Evolutionary conservation across 2,329 filamentous ascomycete species (phyloP).

Genomic region (Nemania sp.): DNA sequence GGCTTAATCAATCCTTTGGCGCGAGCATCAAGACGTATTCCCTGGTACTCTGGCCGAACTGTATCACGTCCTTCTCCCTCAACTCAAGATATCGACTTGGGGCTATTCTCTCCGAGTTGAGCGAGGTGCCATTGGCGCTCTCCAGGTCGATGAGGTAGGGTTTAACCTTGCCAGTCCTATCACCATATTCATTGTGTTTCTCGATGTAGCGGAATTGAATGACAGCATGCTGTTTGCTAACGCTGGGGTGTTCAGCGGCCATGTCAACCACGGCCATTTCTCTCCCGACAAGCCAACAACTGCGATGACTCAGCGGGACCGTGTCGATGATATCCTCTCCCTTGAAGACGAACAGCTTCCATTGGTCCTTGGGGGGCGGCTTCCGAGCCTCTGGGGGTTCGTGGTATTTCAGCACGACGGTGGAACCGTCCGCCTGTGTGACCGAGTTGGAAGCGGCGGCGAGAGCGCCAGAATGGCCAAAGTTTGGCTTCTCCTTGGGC

Average conservation of each 20-base stretch:
- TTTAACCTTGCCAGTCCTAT: constrained; percentile 76
- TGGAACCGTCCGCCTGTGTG: constrained; percentile 72
- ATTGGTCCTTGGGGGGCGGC: constrained; percentile 74
- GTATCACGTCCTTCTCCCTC: constrained; percentile 84
- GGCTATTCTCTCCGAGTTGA: constrained; percentile 78
- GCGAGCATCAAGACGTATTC: constrained; percentile 96
- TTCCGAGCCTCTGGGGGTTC: constrained; percentile 93
- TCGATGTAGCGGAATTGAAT: constrained; percentile 89
- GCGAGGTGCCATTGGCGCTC: constrained; percentile 83
- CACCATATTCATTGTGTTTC: constrained; percentile 84
- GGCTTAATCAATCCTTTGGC: constrained; percentile 47
- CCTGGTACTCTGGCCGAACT: constrained; percentile 83
- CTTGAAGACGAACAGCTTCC: constrained; percentile 95
- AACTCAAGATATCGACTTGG: constrained; percentile 83
- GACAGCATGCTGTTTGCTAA: constrained; percentile 94
- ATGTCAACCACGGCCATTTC: constrained; percentile 83
- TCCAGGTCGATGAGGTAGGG: constrained; percentile 94
- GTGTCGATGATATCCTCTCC: constrained; percentile 79
- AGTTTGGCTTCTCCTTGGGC: constrained; percentile 89
- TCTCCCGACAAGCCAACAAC: constrained; percentile 89
- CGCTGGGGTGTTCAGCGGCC: constrained; percentile 83
- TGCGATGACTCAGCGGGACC: constrained; percentile 73
- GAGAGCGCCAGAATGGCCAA: constrained; percentile 75
- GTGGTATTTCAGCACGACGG: constrained; percentile 90
- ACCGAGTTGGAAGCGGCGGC: constrained; percentile 84